Evolutionary conservation across 2,329 filamentous ascomycete species (phyloP), one percentile per base, ranked within the genome.

Genomic region (Hypoxylon sp.): DNA sequence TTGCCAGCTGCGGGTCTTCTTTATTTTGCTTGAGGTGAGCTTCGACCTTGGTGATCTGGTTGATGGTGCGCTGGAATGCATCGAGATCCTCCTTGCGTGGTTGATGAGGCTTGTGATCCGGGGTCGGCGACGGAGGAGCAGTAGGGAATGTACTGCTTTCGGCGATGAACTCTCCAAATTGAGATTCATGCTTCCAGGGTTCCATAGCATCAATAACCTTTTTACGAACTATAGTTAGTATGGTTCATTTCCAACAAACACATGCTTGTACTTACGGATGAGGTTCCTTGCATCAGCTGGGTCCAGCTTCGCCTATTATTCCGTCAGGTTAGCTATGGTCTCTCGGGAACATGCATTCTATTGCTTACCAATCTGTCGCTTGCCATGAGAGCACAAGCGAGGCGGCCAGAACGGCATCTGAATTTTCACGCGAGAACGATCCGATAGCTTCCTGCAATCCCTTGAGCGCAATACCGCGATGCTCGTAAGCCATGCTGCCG

Each of bases 351-450:
- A 62, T 73, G 74, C 75, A 78, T 74, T 73, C 44, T 77, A 83
- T 79, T 78, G 77, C 91, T 85, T 87, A 97, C 95, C 94, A 98
- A 83, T 98, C 95, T 67, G 91, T 96, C 62, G 94, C 93, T 83
- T 98, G 95, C 94, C 96, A 98, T 39, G 94, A 97, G 54, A 99
- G 87, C 52, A 98, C 88, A 48, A 98, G 89, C 26, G 95, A 98
- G 33, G 94, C 93, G 26, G 94, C 95, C 60, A 99, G 87, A 69
- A 98, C 91, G 47, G 94, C 94, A 81, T 99, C 95, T 1, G 94
- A 95, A 68, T 94, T 97, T 58, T 92, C 90, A 74, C 90, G 90
- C 2, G 92, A 97, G 81, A 98, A 98, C 19, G 87, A 87, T 48
- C 90, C 89, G 73, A 98, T 94, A 29, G 94, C 94, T 76, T 94